These are phyloP conservation scores for Talaromyces nanjingensis DNA, from an alignment of 495 filamentous ascomycete genomes.

Conservation along the genomic window DNA sequence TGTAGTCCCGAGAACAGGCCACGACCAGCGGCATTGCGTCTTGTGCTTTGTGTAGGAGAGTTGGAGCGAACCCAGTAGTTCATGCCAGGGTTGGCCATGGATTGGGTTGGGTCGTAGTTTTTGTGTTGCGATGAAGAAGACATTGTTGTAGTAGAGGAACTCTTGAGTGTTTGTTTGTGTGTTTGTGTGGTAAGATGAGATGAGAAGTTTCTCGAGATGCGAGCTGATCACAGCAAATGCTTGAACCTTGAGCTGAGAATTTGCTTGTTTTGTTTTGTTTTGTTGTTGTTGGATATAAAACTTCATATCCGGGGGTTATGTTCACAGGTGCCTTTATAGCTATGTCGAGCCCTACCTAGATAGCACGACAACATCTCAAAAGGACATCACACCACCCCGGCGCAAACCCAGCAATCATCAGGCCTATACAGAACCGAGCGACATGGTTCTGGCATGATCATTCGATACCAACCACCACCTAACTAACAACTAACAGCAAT, in stretches of 20 bases:
- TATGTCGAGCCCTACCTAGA: background rate
- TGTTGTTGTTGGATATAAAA: background rate
- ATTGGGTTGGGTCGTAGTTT: background rate
- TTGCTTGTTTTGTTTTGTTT: background rate
- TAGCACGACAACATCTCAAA: background rate
- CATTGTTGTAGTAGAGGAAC: background rate
- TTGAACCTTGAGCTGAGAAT: background rate
- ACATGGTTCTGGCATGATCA: background rate
- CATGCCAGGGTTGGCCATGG: slow-evolving; percentile 7
- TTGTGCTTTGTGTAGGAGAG: slow-evolving; percentile 2
- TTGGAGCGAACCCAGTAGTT: slow-evolving; percentile 9
- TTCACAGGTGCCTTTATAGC: background rate
- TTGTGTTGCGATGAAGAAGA: slow-evolving; percentile 1
- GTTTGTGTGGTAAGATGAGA: background rate
- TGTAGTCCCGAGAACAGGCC: slow-evolving; percentile 41
- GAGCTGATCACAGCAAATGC: background rate
- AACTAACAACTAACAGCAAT: background rate
- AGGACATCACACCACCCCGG: background rate
- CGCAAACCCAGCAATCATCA: background rate
- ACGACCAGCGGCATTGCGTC: slow-evolving; percentile 20
- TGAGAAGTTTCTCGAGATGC: background rate
- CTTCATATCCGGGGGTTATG: background rate
- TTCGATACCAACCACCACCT: background rate
- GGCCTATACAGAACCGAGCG: background rate
- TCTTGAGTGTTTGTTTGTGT: background rate